These are phyloP conservation scores for Alternaria brassicae DNA, from an alignment of 2,329 filamentous ascomycete species.

Conservation along the genomic window DNA sequence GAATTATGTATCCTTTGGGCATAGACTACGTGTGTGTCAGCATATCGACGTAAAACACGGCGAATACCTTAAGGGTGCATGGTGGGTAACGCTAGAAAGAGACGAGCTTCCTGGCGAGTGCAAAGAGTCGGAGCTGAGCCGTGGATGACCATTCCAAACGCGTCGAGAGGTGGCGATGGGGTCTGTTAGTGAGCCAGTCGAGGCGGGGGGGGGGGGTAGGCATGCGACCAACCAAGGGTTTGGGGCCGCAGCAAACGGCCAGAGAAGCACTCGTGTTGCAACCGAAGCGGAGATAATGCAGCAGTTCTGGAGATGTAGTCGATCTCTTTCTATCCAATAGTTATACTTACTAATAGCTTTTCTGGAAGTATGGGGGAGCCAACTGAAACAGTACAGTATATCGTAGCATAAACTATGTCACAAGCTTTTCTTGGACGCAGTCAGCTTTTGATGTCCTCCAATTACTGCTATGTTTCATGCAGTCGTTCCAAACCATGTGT, in stretches of 20 bases:
- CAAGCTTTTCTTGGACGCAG: not conserved
- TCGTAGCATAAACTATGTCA: not conserved
- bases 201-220: slow-evolving; percentile 1
- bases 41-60: not conserved
- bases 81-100: not conserved
- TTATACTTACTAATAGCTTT: slow-evolving; percentile 21
- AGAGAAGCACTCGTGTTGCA: not conserved
- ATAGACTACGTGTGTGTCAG: not conserved
- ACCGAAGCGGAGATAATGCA: slow-evolving; percentile 14
- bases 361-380: slow-evolving; percentile 14
- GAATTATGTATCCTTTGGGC: not conserved
- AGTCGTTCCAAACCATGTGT: not conserved
- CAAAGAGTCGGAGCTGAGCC: not conserved
- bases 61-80: not conserved
- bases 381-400: slow-evolving; percentile 22
- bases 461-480: slow-evolving; percentile 17
- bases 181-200: not conserved
- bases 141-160: not conserved
- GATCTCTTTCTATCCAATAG: slow-evolving; percentile 28
- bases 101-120: not conserved
- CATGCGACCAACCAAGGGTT: slow-evolving; percentile 8
- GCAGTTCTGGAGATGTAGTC: slow-evolving; percentile 12
- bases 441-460: slow-evolving; percentile 25
- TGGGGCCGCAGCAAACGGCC: slow-evolving; percentile 5
- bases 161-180: not conserved